Percentiles rank a stretch among this genome's conserved stretches.
Conservation (phyloP, 2,329 filamentous ascomycete species). For the Fusarium sp. region DNA sequence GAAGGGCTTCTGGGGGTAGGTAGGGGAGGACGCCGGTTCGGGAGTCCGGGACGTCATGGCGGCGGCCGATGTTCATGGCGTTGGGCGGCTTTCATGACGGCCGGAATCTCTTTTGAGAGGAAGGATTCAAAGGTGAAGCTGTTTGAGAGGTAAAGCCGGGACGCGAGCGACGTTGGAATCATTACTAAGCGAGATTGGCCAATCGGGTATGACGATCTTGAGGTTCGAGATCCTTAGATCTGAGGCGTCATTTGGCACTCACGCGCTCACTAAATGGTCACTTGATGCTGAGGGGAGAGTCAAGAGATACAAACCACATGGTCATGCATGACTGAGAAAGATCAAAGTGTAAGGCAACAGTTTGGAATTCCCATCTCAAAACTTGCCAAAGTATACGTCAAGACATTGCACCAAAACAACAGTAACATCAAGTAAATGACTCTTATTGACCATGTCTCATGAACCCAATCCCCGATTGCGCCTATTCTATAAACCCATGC, state of each 20-base stretch:
- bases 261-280: not conserved
- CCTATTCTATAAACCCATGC: constrained; percentile 35
- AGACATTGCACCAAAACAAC: not conserved
- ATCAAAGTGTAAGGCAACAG: not conserved
- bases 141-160: not conserved
- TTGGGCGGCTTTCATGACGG: constrained; percentile 46
- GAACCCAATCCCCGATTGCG: constrained; percentile 29
- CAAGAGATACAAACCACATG: not conserved
- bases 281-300: not conserved
- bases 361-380: not conserved
- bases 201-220: constrained; percentile 25
- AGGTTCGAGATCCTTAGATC: constrained; percentile 19
- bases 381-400: not conserved
- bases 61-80: constrained; percentile 48
- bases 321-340: fast-evolving
- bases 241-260: constrained; percentile 19
- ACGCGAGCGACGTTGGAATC: constrained; percentile 7
- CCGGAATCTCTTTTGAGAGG: not conserved
- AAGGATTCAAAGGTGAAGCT: not conserved
- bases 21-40: constrained; percentile 54
- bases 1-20: constrained; percentile 52
- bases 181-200: constrained; percentile 39
- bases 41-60: constrained; percentile 45
- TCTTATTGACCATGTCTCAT: constrained; percentile 18
- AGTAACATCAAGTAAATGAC: not conserved